Evolutionary conservation across 805 yeast species (phyloP), one percentile per base, ranked within the genome.

Genomic region (Candida hungchunana): DNA sequence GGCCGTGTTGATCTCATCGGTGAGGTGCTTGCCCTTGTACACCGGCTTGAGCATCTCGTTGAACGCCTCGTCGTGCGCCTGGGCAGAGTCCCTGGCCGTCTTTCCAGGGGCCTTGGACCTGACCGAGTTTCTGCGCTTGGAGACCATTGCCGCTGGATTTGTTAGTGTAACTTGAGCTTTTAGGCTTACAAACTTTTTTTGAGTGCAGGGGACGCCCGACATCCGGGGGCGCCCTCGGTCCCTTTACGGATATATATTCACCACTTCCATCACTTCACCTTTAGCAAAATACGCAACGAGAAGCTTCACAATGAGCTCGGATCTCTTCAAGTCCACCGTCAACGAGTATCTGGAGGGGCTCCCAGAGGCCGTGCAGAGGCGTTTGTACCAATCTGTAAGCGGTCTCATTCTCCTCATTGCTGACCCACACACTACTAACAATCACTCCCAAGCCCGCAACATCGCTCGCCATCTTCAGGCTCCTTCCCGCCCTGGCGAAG

Each of bases 1-100:
- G 9, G 95, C 93, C 0, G 96, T 87, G 49, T 77, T 77, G 55
- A 93, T 82, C 46, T 84, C 84, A 63, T 93, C 99, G 2, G 95
- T 77, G 41, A 93, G 60, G 35, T 72, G 69, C 60, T 87, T 90
- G 12, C 99, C 98, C 55, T 79, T 82, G 62, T 85, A 93, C 13
- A 73, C 71, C 9, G 94, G 90, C 54, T 85, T 71, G 38, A 93
- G 63, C 22, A 90, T 70, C 32, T 86, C 93, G 53, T 74, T 77
- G 59, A 88, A 85, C 4, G 82, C 66, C 34, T 77, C 85, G 49
- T 77, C 84, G 16, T 35, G 38, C n/a, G 31, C 38, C 7, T 60
- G 50, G 14, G 52, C 62, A 6, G 38, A 45, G 18, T 49, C 51
- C 24, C 41, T 39, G 22, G 44, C 44, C 5, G 27, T 29, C 33